phyloP scores from a whole-genome alignment of 208 protist genomes.

The Leishmania gerbilli region DNA sequence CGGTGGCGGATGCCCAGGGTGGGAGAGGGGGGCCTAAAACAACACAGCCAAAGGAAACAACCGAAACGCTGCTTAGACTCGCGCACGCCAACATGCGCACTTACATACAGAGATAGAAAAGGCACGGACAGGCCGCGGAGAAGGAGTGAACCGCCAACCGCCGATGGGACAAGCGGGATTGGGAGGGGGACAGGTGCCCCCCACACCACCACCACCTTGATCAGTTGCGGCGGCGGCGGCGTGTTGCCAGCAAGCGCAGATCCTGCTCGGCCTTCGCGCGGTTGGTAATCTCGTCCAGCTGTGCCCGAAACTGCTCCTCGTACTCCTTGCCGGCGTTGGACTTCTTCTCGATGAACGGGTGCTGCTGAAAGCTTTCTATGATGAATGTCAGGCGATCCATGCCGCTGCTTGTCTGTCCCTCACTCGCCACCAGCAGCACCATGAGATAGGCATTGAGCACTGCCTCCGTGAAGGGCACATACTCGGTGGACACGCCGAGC shows the following conservation, averaged over 20 bases:
- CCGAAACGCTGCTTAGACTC: neutral
- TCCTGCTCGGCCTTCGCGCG: conserved; percentile 80
- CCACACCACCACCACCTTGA: neutral
- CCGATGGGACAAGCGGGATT: neutral
- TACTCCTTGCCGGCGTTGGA: conserved; percentile 51
- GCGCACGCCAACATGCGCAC: neutral
- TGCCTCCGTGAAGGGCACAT: conserved; percentile 54
- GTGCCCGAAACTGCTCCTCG: conserved; percentile 52
- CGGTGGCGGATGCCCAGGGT: neutral
- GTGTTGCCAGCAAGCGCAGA: conserved; percentile 49
- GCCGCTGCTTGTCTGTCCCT: conserved; percentile 68
- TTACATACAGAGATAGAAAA: conserved; percentile 8
- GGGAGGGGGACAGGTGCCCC: neutral
- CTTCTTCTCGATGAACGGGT: conserved; percentile 68
- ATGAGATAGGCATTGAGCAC: conserved; percentile 80
- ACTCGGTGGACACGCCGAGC: conserved; percentile 51
- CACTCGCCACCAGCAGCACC: conserved; percentile 69
- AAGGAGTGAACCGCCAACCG: neutral
- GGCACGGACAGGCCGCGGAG: conserved; percentile 3
- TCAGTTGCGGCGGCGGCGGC: conserved; percentile 36
- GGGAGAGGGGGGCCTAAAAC: neutral
- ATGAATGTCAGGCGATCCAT: conserved; percentile 72
- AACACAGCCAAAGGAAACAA: neutral
- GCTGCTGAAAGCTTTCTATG: conserved; percentile 68
- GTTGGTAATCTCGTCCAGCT: conserved; percentile 66